These are phyloP conservation scores for Noccaea caerulescens DNA, from an alignment of 345 rosid species.

Conservation along the genomic window DNA sequence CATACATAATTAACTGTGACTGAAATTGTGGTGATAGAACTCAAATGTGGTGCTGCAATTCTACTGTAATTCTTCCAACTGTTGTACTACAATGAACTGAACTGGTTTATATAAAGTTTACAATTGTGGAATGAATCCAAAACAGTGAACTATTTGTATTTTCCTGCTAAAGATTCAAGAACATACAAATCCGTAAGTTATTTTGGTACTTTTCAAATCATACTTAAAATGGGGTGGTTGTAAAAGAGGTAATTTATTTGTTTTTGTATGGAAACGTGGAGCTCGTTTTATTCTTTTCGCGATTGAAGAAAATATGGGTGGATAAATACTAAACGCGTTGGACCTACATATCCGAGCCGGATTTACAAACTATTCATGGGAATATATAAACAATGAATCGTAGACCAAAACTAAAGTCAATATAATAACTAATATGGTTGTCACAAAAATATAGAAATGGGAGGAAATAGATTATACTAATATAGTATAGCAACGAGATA, in stretches of 20 bases:
- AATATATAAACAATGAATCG: background rate
- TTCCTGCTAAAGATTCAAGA: background rate
- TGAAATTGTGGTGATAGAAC: background rate
- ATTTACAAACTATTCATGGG: conserved; percentile 27
- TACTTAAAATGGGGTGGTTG: conserved; percentile 3
- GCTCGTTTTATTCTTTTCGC: background rate
- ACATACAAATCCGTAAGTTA: background rate
- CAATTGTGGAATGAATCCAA: background rate
- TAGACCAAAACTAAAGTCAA: conserved; percentile 23
- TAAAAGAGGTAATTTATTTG: background rate
- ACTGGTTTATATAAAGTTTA: background rate
- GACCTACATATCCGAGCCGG: conserved; percentile 32
- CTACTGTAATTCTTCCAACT: background rate
- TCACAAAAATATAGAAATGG: background rate
- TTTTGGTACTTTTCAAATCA: background rate
- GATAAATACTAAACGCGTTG: conserved; percentile 21
- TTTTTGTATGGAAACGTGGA: conserved; percentile 22
- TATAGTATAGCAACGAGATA: background rate
- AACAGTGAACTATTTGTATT: background rate
- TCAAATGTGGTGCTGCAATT: background rate
- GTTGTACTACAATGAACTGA: background rate
- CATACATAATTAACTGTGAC: background rate
- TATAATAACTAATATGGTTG: conserved; percentile 12
- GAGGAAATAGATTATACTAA: background rate
- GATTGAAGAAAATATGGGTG: conserved; percentile 3